These are phyloP conservation scores for Backusella sp. DNA, from an alignment of 192 early-diverging fungal genomes.

Conservation along the genomic window DNA sequence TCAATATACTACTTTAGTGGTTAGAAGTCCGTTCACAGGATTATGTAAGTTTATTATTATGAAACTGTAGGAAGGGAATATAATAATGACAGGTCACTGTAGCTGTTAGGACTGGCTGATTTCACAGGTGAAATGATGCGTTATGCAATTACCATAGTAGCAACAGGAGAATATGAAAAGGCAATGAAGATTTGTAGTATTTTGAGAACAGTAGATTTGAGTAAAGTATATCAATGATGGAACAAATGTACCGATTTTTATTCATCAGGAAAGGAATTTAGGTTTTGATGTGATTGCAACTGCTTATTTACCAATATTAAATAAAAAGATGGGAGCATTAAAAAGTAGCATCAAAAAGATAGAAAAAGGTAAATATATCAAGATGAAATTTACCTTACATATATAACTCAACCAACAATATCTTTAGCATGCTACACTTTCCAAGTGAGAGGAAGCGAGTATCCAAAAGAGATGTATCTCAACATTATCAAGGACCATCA, in stretches of 20 bases:
- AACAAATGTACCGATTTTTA: neutral
- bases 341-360: constrained; percentile 11
- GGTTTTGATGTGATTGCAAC: constrained; percentile 11
- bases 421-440: constrained; percentile 18
- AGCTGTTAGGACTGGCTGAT: constrained; percentile 49
- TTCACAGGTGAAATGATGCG: constrained; percentile 65
- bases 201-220: constrained; percentile 24
- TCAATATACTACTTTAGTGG: neutral
- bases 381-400: neutral
- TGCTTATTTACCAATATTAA: neutral
- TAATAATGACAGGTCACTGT: neutral
- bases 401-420: neutral
- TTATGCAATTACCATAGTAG: constrained; percentile 50
- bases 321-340: constrained; percentile 16
- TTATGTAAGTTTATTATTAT: neutral
- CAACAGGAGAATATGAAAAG: constrained; percentile 31
- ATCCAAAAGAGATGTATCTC: constrained; percentile 21
- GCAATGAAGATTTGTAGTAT: constrained; percentile 33
- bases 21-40: neutral
- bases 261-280: neutral
- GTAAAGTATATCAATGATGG: constrained; percentile 20
- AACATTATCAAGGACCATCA: constrained; percentile 16
- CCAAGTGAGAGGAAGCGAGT: constrained; percentile 25
- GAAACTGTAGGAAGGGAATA: neutral
- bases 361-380: neutral